Base-by-base conservation (phyloP, 164 flowering plant species). In the Umbellularia californica region DNA sequence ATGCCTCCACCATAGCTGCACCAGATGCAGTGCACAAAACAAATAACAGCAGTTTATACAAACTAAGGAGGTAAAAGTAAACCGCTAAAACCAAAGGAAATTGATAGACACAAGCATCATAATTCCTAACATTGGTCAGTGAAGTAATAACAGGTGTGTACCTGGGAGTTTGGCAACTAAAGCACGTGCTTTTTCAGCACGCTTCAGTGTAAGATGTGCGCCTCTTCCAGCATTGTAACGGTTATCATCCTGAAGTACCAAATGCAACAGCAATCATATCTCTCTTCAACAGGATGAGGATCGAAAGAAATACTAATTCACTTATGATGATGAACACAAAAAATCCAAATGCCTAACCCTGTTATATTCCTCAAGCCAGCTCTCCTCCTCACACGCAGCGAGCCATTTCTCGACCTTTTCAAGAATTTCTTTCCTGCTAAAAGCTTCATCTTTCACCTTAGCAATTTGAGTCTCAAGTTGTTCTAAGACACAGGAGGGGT, bases 351-450 rank as follows among this genome's bases (percentile, higher is more conserved):
- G 15, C 30, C 75, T 24, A 58, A 93, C 98, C 89, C 85, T 86
- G 73, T 87, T 89, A 71, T 93, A 93, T 68, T 93, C 94, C 74
- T 92, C 98, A 24, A 93, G 89, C 98, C 98, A 93, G 78, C 82
- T 75, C 75, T 93, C 98, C 76, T 93, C 98, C 64, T 92, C 91
- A 73, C 95, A 84, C 15, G 97, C 92, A 72, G 84, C 81, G 74
- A 86, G 47, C 95, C 97, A 93, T 76, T 93, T 93, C 65, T 90
- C 97, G 41, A 92, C 85, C 80, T 82, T 93, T 13, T 93, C 98
- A 22, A 92, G 89, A 78, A 93, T 87, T 28, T 93, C 97, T 80
- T 88, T 91, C 76, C 95, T 85, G 79, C 90, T 84, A 28, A 82
- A 83, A 69, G 95, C 89, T 77, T 89, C 94, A 64, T 83, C 92